Evolutionary conservation across 2,329 filamentous ascomycete species (phyloP).

Genomic region (Sporothrix humicola): DNA sequence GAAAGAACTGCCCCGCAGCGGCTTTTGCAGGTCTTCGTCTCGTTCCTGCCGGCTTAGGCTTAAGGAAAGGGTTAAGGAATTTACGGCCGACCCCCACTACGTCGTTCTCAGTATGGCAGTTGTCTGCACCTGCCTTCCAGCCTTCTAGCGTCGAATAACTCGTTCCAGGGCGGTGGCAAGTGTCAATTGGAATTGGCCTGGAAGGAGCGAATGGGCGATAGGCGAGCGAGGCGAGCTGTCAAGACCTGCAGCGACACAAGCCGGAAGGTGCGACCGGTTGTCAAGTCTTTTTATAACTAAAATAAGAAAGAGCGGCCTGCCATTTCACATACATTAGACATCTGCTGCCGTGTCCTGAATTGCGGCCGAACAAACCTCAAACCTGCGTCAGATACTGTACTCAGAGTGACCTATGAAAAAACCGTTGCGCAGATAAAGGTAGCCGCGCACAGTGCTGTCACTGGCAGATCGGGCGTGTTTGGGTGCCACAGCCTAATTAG

Average conservation of each 20-base stretch:
- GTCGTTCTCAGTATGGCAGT: not conserved
- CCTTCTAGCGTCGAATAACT: constrained; percentile 3
- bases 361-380: not conserved
- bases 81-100: not conserved
- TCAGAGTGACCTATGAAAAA: not conserved
- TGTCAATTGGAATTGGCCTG: not conserved
- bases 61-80: too few relatives aligned
- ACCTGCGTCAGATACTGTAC: too few relatives aligned
- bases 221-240: not conserved
- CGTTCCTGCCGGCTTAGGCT: not conserved
- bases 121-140: not conserved
- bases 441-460: constrained; percentile 24
- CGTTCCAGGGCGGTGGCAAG: constrained; percentile 11
- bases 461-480: constrained; percentile 2
- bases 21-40: not conserved
- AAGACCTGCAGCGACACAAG: constrained; percentile 1
- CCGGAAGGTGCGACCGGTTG: not conserved
- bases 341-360: not conserved
- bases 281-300: not conserved
- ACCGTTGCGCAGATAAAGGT: not conserved
- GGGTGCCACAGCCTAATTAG: not conserved
- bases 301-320: not conserved
- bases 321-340: not conserved
- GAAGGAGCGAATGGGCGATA: not conserved
- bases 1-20: constrained; percentile 20